phyloP scores from a whole-genome alignment of 2,329 filamentous ascomycete species.

The Aspergillus sp. region DNA sequence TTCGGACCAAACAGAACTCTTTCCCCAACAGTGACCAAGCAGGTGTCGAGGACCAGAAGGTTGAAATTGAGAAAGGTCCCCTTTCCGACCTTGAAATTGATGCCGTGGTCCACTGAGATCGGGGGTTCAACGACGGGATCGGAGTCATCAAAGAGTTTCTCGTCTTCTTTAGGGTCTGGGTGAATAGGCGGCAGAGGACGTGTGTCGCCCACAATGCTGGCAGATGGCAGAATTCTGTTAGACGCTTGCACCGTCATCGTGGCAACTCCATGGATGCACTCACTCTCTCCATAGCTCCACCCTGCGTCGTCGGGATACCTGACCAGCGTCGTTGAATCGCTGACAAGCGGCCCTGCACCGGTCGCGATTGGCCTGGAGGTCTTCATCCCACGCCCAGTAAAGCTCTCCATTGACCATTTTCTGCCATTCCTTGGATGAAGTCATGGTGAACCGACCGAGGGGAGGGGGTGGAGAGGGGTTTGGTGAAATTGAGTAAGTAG shows the following conservation, averaged over 20 bases:
- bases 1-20: slow-evolving; percentile 54
- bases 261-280: background rate
- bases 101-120: slow-evolving; percentile 64
- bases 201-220: slow-evolving; percentile 23
- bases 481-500: too few relatives aligned
- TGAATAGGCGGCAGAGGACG: slow-evolving; percentile 22
- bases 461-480: background rate
- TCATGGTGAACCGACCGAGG: slow-evolving; percentile 14
- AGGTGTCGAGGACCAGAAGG: slow-evolving; percentile 53
- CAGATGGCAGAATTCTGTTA: background rate
- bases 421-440: slow-evolving; percentile 26
- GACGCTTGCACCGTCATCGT: too few relatives aligned
- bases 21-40: slow-evolving; percentile 53
- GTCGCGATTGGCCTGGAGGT: slow-evolving; percentile 26
- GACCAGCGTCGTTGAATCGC: slow-evolving; percentile 24
- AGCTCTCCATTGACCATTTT: slow-evolving; percentile 30
- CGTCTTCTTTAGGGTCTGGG: slow-evolving; percentile 20
- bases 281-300: slow-evolving; percentile 28
- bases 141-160: slow-evolving; percentile 21
- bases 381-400: slow-evolving; percentile 25
- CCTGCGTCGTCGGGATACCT: slow-evolving; percentile 20
- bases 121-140: slow-evolving; percentile 61
- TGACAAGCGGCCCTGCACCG: slow-evolving; percentile 26
- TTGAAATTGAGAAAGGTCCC: slow-evolving; percentile 53
- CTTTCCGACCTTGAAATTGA: slow-evolving; percentile 62